Evolutionary conservation across 495 filamentous ascomycete genomes (phyloP).

Genomic region (Choiromyces venosus): DNA sequence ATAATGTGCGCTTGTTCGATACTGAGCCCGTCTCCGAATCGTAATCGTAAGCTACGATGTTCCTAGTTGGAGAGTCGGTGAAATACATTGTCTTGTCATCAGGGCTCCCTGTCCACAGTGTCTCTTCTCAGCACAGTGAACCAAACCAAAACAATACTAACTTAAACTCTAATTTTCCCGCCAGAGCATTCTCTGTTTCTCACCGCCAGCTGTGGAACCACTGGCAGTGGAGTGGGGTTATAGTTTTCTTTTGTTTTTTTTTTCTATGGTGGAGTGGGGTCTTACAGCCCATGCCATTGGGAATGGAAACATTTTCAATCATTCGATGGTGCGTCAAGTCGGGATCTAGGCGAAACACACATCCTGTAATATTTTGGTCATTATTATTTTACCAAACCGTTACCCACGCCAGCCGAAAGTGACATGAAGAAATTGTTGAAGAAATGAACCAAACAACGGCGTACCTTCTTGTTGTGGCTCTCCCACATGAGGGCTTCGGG

Average conservation of each 20-base stretch:
- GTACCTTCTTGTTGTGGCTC: slow-evolving; percentile 53
- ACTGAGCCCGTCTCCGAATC: slow-evolving; percentile 57
- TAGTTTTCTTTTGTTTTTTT: not conserved
- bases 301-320: slow-evolving; percentile 65
- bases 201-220: not conserved
- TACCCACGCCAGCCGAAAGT: slow-evolving; percentile 32
- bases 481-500: slow-evolving; percentile 47
- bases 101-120: slow-evolving; percentile 44
- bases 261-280: slow-evolving; percentile 11
- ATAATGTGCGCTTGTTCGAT: slow-evolving; percentile 64
- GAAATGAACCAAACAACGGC: slow-evolving; percentile 27
- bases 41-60: slow-evolving; percentile 72
- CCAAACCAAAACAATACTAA: not conserved
- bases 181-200: not conserved
- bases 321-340: slow-evolving; percentile 57
- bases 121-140: not conserved
- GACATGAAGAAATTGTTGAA: not conserved
- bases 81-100: slow-evolving; percentile 76
- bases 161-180: not conserved
- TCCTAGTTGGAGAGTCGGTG: slow-evolving; percentile 67
- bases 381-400: slow-evolving; percentile 20
- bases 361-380: slow-evolving; percentile 44
- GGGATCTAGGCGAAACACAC: slow-evolving; percentile 60
- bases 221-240: not conserved
- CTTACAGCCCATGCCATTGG: slow-evolving; percentile 73